phyloP scores from a whole-genome alignment of 75 land plant genomes.

The Pinus taeda region DNA sequence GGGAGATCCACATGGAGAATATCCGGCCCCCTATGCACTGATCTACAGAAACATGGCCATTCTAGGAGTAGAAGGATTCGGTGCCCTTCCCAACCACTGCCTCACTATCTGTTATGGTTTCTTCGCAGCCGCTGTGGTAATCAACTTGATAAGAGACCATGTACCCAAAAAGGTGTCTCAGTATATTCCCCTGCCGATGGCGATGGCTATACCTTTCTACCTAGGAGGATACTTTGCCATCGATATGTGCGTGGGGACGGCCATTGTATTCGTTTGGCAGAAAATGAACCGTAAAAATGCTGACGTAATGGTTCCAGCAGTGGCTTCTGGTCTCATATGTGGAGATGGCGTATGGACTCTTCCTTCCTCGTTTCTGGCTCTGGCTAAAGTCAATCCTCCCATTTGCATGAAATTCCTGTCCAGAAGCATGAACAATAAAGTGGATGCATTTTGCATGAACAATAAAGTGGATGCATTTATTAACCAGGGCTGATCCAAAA shows the following conservation, averaged over 20 bases:
- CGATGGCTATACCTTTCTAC: conserved; percentile 70
- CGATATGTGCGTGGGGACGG: conserved; percentile 62
- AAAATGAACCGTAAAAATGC: conserved; percentile 33
- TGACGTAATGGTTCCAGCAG: conserved; percentile 27
- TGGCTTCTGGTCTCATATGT: conserved; percentile 60
- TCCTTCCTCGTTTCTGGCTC: conserved; percentile 47
- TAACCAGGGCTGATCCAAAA: too few species aligned
- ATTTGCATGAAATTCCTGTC: conserved; percentile 59
- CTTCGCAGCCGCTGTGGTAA: conserved; percentile 26
- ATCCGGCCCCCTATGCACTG: conserved; percentile 44
- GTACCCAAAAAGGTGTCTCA: conserved; percentile 1
- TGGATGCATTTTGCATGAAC: too few species aligned
- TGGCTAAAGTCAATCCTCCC: conserved; percentile 46
- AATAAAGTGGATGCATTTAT: too few species aligned
- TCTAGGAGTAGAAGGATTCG: conserved; percentile 50
- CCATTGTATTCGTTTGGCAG: conserved; percentile 40
- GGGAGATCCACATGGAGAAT: conserved; percentile 22
- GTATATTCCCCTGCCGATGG: conserved; percentile 57
- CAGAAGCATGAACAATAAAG: neutral
- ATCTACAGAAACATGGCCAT: conserved; percentile 57
- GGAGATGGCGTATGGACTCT: conserved; percentile 65
- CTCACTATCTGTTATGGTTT: conserved; percentile 36
- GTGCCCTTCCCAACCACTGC: conserved; percentile 48
- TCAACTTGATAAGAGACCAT: conserved; percentile 26
- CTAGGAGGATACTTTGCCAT: conserved; percentile 60